Evolutionary conservation across 192 early-diverging fungal species (phyloP).

Genomic region (Coemansia umbellata): DNA sequence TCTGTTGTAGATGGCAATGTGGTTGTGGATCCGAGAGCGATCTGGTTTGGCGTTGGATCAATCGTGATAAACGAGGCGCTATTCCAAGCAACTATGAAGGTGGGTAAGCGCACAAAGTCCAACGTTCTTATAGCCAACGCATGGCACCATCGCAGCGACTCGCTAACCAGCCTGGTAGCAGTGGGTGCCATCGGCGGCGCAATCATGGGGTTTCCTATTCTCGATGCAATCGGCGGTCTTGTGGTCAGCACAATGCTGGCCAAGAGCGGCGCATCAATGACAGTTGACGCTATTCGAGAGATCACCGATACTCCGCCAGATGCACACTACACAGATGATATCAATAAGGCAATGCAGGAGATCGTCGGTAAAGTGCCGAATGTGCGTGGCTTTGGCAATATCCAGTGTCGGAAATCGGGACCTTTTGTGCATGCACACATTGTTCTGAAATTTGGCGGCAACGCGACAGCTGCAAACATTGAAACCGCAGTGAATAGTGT

Average conservation of each 20-base stretch:
- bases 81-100: constrained; percentile 66
- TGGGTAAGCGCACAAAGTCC: constrained; percentile 59
- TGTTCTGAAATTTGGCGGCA: constrained; percentile 13
- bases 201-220: constrained; percentile 61
- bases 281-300: constrained; percentile 50
- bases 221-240: constrained; percentile 76
- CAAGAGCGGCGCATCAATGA: constrained; percentile 57
- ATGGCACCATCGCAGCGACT: constrained; percentile 84
- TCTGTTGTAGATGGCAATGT: constrained; percentile 19
- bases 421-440: constrained; percentile 39
- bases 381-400: constrained; percentile 8
- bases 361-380: constrained; percentile 1
- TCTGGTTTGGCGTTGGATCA: constrained; percentile 65
- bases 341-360: constrained; percentile 12
- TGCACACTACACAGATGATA: constrained; percentile 18
- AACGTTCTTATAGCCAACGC: constrained; percentile 80
- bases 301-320: constrained; percentile 53
- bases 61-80: constrained; percentile 75
- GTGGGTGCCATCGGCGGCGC: constrained; percentile 71
- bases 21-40: constrained; percentile 60
- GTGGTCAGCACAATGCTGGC: constrained; percentile 69
- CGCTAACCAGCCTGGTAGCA: constrained; percentile 66
- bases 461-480: constrained; percentile 15
- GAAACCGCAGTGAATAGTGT: constrained; percentile 8
- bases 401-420: constrained; percentile 42